These are phyloP conservation scores for Scheffersomyces insectosa DNA, from an alignment of 1,139 yeast species.

Conservation along the genomic window DNA sequence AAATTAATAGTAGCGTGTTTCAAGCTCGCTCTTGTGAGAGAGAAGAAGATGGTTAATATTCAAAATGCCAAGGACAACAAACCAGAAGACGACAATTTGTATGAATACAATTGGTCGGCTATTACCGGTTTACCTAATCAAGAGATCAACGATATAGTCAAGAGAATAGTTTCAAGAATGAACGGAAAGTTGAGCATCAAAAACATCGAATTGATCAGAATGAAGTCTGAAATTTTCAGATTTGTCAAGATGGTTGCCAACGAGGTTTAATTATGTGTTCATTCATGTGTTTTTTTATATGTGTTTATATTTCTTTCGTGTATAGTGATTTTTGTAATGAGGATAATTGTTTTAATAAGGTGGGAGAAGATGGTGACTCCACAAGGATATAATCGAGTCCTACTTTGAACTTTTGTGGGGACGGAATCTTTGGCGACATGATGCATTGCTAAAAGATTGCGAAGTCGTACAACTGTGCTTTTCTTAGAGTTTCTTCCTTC, in stretches of 20 bases:
- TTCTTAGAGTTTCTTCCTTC: too few species aligned
- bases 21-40: constrained; percentile 40
- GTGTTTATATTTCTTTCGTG: too few species aligned
- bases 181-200: constrained; percentile 46
- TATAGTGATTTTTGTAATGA: too few species aligned
- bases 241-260: constrained; percentile 47
- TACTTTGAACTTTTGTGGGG: too few species aligned
- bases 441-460: too few species aligned
- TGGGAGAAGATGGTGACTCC: too few species aligned
- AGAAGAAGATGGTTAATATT: constrained; percentile 14
- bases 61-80: background rate
- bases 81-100: constrained; percentile 1
- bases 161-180: constrained; percentile 40
- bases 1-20: constrained; percentile 48
- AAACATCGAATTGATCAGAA: constrained; percentile 36
- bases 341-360: too few species aligned
- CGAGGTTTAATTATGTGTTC: constrained; percentile 17
- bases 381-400: too few species aligned
- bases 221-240: constrained; percentile 43
- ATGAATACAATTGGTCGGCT: constrained; percentile 27
- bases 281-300: too few species aligned
- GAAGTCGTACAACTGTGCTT: too few species aligned
- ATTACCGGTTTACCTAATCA: constrained; percentile 41
- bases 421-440: too few species aligned
- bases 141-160: constrained; percentile 39